These are phyloP conservation scores for Fusarium sp. DNA, from an alignment of 2,329 filamentous ascomycete genomes.

Conservation along the genomic window DNA sequence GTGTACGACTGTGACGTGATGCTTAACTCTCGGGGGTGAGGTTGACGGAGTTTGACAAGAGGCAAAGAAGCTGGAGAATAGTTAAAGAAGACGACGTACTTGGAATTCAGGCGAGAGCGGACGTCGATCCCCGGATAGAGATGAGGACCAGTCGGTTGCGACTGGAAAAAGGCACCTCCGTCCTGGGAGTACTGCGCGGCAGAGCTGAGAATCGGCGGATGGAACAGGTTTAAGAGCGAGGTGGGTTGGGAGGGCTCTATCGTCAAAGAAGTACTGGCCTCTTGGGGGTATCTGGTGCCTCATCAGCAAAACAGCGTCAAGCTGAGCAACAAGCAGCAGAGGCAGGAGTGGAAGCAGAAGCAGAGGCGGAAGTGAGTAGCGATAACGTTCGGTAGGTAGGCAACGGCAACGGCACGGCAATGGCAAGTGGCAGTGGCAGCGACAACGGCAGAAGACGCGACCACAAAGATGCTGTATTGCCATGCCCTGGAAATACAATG, in stretches of 20 bases:
- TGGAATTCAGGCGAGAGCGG: slow-evolving; percentile 65
- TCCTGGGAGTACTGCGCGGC: slow-evolving; percentile 63
- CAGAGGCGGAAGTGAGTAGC: slow-evolving; percentile 1
- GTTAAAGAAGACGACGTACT: slow-evolving; percentile 56
- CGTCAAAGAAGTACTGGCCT: slow-evolving; percentile 63
- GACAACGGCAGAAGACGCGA: slow-evolving; percentile 41
- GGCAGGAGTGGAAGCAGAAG: slow-evolving; percentile 19
- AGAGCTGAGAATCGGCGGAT: slow-evolving; percentile 60
- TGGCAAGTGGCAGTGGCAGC: slow-evolving; percentile 40
- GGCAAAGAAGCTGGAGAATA: slow-evolving; percentile 3
- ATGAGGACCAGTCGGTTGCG: slow-evolving; percentile 54
- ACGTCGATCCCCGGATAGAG: slow-evolving; percentile 63
- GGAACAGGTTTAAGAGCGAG: slow-evolving; percentile 63
- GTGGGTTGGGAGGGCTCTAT: slow-evolving; percentile 65
- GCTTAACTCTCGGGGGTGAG: slow-evolving; percentile 6
- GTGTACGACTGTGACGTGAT: slow-evolving; percentile 8
- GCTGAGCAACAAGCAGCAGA: slow-evolving; percentile 29
- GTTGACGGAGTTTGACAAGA: slow-evolving; percentile 10
- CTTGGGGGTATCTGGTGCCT: slow-evolving; percentile 64
- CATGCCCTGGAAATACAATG: slow-evolving; percentile 47
- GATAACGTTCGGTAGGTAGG: slow-evolving; percentile 26
- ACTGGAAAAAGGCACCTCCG: slow-evolving; percentile 60
- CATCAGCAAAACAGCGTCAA: slow-evolving; percentile 44
- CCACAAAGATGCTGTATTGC: slow-evolving; percentile 48
- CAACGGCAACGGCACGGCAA: slow-evolving; percentile 33